phyloP scores from a whole-genome alignment of 495 filamentous ascomycete species.

The Neurospora africana region DNA sequence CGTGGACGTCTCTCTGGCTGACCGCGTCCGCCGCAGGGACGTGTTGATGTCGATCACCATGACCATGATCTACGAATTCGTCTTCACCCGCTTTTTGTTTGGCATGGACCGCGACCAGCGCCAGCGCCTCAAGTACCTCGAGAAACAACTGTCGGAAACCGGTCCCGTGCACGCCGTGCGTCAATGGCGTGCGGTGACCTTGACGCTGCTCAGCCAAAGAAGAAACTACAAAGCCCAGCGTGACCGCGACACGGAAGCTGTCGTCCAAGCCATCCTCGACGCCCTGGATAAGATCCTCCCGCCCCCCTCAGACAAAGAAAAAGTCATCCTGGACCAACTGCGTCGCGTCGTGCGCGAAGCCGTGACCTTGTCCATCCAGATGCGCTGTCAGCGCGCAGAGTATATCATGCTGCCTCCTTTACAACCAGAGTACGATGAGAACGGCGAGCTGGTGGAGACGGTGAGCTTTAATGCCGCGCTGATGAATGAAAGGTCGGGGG shows the following conservation, averaged over 20 bases:
- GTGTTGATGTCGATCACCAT: slow-evolving; percentile 96
- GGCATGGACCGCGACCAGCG: slow-evolving; percentile 96
- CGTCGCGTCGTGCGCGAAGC: slow-evolving; percentile 73
- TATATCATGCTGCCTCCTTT: slow-evolving; percentile 95
- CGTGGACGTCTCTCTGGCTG: slow-evolving; percentile 71
- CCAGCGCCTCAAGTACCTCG: slow-evolving; percentile 87
- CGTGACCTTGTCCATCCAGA: slow-evolving; percentile 81
- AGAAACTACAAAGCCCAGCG: slow-evolving; percentile 64
- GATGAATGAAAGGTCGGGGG: slow-evolving; percentile 85
- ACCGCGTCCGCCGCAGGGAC: slow-evolving; percentile 76
- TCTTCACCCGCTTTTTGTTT: slow-evolving; percentile 95
- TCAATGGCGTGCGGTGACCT: slow-evolving; percentile 90
- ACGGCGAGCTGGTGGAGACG: slow-evolving; percentile 74
- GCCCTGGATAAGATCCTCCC: slow-evolving; percentile 72
- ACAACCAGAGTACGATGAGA: slow-evolving; percentile 89
- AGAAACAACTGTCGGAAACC: slow-evolving; percentile 82
- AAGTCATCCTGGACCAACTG: slow-evolving; percentile 66
- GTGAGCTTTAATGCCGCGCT: slow-evolving; percentile 70
- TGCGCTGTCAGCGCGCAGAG: slow-evolving; percentile 91
- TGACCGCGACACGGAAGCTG: slow-evolving; percentile 76
- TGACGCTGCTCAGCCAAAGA: slow-evolving; percentile 74
- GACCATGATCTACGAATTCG: slow-evolving; percentile 96
- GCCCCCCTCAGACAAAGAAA: slow-evolving; percentile 62
- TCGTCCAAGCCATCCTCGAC: slow-evolving; percentile 72
- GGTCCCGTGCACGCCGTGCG: slow-evolving; percentile 73